A percentile compares a stretch with the other conserved stretches of the same genome.
Evolutionary conservation across 192 early-diverging fungal genomes (phyloP).

Genomic region (Geranomyces variabilis): DNA sequence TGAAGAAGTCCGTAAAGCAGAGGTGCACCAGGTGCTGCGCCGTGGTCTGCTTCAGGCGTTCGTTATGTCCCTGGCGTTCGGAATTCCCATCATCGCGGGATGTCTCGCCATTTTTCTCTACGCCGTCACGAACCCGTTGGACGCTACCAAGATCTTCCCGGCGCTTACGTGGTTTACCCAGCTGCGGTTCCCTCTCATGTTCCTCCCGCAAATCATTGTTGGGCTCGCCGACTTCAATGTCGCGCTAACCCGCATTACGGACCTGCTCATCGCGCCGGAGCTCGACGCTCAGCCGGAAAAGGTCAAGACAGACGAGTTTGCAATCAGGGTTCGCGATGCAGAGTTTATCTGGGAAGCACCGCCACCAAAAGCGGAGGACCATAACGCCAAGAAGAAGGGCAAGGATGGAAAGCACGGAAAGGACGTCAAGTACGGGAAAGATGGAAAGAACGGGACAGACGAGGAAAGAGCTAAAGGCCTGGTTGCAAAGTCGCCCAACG

Average conservation of each 20-base stretch:
- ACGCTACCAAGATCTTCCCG: conserved; percentile 48
- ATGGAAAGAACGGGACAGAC: not conserved
- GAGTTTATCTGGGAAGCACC: conserved; percentile 69
- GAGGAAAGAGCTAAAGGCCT: not conserved
- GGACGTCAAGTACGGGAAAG: conserved; percentile 16
- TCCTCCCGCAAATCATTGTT: conserved; percentile 55
- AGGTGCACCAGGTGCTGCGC: conserved; percentile 45
- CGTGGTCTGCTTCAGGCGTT: conserved; percentile 41
- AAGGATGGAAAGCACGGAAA: conserved; percentile 35
- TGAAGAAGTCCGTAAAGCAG: conserved; percentile 49
- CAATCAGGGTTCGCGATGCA: conserved; percentile 62
- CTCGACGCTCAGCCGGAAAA: conserved; percentile 51
- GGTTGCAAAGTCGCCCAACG: conserved; percentile 4
- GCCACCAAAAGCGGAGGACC: not conserved
- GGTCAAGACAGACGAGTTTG: conserved; percentile 47
- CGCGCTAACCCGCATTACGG: conserved; percentile 52
- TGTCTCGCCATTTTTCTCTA: conserved; percentile 53
- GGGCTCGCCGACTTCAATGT: conserved; percentile 55
- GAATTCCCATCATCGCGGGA: conserved; percentile 47
- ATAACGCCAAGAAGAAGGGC: conserved; percentile 1
- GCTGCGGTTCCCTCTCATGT: conserved; percentile 57
- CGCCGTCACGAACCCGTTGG: conserved; percentile 36
- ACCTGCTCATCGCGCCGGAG: conserved; percentile 63
- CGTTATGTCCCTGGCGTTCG: conserved; percentile 54
- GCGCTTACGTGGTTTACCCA: conserved; percentile 52